A percentile compares a stretch with the other conserved stretches of the same genome.
These are phyloP conservation scores for Colletotrichum tropicale DNA, from an alignment of 2,329 filamentous ascomycete genomes.

Conservation along the genomic window DNA sequence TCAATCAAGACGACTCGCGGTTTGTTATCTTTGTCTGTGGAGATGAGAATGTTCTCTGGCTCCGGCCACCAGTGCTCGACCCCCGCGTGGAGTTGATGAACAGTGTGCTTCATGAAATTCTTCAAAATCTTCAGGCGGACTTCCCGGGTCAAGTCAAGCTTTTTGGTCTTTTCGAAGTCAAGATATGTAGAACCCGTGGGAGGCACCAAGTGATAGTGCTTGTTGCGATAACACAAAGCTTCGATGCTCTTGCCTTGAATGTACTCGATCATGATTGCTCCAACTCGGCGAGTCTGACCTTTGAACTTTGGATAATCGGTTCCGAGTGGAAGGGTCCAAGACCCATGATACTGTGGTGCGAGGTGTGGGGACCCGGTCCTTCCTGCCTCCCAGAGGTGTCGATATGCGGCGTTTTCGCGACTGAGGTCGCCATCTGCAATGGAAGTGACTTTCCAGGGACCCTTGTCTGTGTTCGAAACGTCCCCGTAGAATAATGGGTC, in stretches of 20 bases:
- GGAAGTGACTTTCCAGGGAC: neutral
- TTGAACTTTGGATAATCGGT: neutral
- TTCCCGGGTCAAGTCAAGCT: neutral
- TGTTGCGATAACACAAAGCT: neutral
- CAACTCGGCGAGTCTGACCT: neutral
- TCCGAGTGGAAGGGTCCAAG: fast-evolving
- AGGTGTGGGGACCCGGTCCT: neutral
- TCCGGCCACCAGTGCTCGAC: neutral
- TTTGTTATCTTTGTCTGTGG: fast-evolving
- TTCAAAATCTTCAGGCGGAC: fast-evolving
- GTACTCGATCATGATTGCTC: neutral
- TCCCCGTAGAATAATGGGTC: neutral
- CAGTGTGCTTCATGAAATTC: neutral
- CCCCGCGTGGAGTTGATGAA: neutral
- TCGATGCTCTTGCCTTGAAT: neutral
- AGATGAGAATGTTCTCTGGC: neutral
- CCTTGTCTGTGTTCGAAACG: neutral
- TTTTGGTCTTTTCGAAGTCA: neutral
- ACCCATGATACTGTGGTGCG: neutral
- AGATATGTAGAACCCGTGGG: neutral
- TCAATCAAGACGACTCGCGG: neutral
- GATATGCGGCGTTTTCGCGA: neutral
- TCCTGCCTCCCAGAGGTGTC: neutral
- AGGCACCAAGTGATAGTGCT: neutral
- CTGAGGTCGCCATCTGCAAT: neutral